Evolutionary conservation across 2,329 filamentous ascomycete species (phyloP).

Genomic region (Daldinia eschscholtzii): DNA sequence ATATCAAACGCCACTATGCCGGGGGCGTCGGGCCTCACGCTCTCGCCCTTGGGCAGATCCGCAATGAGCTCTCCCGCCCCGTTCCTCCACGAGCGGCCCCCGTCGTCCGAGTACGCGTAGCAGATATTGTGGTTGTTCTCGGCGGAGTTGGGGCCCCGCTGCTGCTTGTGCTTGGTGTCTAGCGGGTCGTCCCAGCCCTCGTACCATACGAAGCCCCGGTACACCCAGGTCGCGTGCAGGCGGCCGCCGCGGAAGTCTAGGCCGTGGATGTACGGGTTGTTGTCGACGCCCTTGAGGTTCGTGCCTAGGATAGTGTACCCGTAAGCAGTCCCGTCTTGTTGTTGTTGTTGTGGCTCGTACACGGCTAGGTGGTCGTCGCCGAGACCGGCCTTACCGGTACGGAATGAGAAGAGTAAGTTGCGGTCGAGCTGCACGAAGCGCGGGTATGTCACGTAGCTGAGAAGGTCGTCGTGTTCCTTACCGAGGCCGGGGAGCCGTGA

Average conservation of each 20-base stretch:
- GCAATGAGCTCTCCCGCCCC: constrained; percentile 54
- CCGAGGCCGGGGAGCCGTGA: constrained; percentile 54
- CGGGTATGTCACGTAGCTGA: constrained; percentile 62
- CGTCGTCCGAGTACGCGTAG: constrained; percentile 62
- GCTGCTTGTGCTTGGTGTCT: constrained; percentile 58
- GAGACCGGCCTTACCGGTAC: constrained; percentile 64
- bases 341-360: constrained; percentile 49
- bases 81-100: constrained; percentile 59
- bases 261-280: constrained; percentile 66
- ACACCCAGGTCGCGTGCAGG: constrained; percentile 64
- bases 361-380: constrained; percentile 63
- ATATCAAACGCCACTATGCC: constrained; percentile 61
- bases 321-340: not conserved
- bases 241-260: constrained; percentile 54
- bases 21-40: constrained; percentile 56
- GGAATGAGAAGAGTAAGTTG: constrained; percentile 61
- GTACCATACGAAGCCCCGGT: constrained; percentile 62
- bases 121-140: constrained; percentile 65
- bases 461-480: constrained; percentile 46
- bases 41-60: constrained; percentile 52
- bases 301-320: constrained; percentile 56
- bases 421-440: constrained; percentile 58
- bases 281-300: constrained; percentile 64
- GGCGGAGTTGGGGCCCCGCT: constrained; percentile 58
- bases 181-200: constrained; percentile 57